Evolutionary conservation across 441 rosid species (phyloP).

Genomic region (Adansonia grandidieri): DNA sequence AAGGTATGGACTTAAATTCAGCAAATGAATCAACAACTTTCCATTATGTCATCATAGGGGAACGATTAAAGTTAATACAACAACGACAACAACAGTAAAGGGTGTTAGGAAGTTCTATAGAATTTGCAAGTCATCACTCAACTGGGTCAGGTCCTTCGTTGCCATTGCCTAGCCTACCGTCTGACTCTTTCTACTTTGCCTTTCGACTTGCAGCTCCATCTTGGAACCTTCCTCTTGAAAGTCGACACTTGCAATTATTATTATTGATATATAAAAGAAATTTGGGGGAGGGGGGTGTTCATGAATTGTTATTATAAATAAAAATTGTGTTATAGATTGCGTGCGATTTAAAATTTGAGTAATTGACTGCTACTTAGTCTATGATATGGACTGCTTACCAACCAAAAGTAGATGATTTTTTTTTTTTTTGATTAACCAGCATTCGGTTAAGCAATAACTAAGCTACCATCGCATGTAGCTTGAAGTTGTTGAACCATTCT

Average conservation of each 20-base stretch:
- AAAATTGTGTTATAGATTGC: not conserved
- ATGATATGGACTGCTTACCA: constrained; percentile 10
- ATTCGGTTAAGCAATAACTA: not conserved
- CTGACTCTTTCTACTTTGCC: not conserved
- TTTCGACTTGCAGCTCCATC: not conserved
- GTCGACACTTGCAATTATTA: not conserved
- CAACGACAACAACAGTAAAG: not conserved
- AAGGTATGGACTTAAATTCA: not conserved
- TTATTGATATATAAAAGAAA: constrained; percentile 1
- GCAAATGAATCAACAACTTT: not conserved
- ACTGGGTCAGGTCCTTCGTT: not conserved
- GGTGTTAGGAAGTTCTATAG: not conserved
- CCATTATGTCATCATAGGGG: not conserved
- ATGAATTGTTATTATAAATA: not conserved
- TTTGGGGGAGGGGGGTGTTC: not conserved
- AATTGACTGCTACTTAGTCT: not conserved
- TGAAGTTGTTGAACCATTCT: not conserved
- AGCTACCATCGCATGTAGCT: not conserved
- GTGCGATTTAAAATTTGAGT: not conserved
- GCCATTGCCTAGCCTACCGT: no score
- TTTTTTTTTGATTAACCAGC: not conserved
- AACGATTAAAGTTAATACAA: not conserved
- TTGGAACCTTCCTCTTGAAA: not conserved
- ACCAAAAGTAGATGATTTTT: not conserved
- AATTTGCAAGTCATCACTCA: constrained; percentile 11